Evolutionary conservation across 805 yeast species (phyloP), one percentile per base, ranked within the genome.

Genomic region (Teunomyces gatunensis): DNA sequence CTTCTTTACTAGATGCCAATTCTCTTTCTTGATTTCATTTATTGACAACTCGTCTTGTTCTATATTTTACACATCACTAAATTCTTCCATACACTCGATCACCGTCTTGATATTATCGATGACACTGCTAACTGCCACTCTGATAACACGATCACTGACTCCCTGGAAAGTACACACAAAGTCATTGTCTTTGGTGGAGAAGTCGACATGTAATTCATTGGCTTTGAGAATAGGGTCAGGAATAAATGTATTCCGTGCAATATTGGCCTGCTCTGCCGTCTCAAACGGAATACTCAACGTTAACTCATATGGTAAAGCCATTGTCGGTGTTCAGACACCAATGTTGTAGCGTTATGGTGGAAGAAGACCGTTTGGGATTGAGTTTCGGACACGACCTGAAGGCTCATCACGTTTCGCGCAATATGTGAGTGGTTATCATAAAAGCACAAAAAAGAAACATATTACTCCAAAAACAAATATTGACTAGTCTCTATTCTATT

Each of bases 221-320:
- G 84, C 84, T 58, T 81, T 84, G 51, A 90, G 70, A n/a, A 86
- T 83, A 1, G 96, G 96, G 60, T 89, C 97, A 0, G 92, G 96
- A 3, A 68, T 56, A 18, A 89, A 71, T 2, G 89, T 73, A n/a
- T 70, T 67, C 35, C 65, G 57, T 1, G 94, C 92, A 2, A 87
- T 83, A 3, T 47, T 43, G 0, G 96, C 90, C 55, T 88, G 92
- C 33, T 65, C 59, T 1, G 56, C 60, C 3, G 70, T 72, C 51
- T 75, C 77, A 56, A 89, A 86, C 5, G 96, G 96, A 6, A 90
- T 72, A 17, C 68, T 65, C 23, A 87, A 63, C 33, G 67, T 60
- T 12, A 62, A 51, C 15, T 46, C 42, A 48, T 57, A 48, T 1
- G 54, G 46, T 18, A 48, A 61, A 25, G 23, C 23, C 39, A 35